Evolutionary conservation across 768 basidiomycete species (phyloP).

Genomic region (Collybiopsis luxurians): DNA sequence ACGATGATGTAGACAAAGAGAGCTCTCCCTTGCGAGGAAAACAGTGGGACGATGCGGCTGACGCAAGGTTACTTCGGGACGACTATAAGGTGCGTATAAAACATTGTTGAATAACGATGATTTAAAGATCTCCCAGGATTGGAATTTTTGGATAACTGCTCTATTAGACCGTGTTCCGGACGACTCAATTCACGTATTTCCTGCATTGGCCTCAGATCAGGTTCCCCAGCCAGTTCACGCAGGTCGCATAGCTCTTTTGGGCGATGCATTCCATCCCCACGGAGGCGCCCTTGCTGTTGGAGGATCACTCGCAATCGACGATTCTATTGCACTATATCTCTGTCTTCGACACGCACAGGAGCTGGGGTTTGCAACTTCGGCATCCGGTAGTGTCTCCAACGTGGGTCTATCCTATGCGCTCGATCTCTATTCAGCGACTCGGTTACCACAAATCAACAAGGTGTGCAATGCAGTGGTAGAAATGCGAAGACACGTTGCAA

Average conservation of each 20-base stretch:
- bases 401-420: not conserved
- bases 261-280: constrained; percentile 3
- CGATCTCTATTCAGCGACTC: not conserved
- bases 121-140: not conserved
- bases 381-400: not conserved
- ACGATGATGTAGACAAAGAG: not conserved
- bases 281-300: not conserved
- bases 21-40: not conserved
- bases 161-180: not conserved
- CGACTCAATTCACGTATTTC: not conserved
- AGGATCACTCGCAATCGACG: constrained; percentile 3
- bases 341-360: not conserved
- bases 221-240: not conserved
- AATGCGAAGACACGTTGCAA: not conserved
- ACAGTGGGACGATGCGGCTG: not conserved
- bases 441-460: not conserved
- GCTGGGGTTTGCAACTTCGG: not conserved
- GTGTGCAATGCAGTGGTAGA: not conserved
- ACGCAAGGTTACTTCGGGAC: not conserved
- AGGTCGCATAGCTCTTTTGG: constrained; percentile 1
- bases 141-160: not conserved
- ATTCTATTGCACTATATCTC: not conserved
- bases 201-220: not conserved
- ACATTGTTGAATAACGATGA: too few species aligned
- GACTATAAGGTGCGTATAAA: not conserved